Conservation (phyloP, 495 filamentous ascomycete species). For the Parathielavia appendiculata region DNA sequence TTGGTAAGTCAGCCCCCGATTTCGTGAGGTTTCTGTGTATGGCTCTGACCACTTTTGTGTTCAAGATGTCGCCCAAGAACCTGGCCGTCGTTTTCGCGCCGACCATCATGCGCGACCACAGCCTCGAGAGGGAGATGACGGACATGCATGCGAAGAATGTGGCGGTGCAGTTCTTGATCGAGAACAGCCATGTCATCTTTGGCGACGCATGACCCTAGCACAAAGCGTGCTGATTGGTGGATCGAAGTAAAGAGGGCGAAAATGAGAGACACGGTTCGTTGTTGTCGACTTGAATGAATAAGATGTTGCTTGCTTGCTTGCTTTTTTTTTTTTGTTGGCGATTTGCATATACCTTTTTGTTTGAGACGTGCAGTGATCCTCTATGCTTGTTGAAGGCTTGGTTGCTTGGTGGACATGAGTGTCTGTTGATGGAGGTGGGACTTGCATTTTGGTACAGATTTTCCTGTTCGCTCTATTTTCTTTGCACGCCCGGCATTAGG, state of each 20-base stretch:
- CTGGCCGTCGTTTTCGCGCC: slow-evolving; percentile 96
- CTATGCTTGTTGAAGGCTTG: not conserved
- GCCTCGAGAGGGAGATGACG: slow-evolving; percentile 87
- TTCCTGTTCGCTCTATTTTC: too few species aligned
- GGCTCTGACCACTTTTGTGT: not conserved
- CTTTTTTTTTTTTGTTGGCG: not conserved
- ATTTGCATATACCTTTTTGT: too few species aligned
- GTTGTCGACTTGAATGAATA: not conserved
- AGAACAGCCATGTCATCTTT: slow-evolving; percentile 78
- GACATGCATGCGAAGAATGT: slow-evolving; percentile 91
- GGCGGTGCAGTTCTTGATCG: slow-evolving; percentile 84
- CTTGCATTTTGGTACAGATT: too few species aligned
- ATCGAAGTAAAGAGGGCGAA: not conserved
- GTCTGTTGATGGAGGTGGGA: not conserved
- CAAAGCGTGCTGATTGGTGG: too few species aligned
- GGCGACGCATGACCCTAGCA: slow-evolving; percentile 27
- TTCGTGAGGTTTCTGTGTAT: too few species aligned
- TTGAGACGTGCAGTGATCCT: too few species aligned
- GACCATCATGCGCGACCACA: slow-evolving; percentile 88
- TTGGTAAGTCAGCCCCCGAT: slow-evolving; percentile 39
- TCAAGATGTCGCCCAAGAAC: slow-evolving; percentile 84
- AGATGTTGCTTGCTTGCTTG: not conserved
- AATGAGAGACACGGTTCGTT: not conserved
- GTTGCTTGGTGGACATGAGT: not conserved
- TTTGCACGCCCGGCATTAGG: too few species aligned